Conservation (phyloP, 2,329 filamentous ascomycete species). For the Colletotrichum sp. region DNA sequence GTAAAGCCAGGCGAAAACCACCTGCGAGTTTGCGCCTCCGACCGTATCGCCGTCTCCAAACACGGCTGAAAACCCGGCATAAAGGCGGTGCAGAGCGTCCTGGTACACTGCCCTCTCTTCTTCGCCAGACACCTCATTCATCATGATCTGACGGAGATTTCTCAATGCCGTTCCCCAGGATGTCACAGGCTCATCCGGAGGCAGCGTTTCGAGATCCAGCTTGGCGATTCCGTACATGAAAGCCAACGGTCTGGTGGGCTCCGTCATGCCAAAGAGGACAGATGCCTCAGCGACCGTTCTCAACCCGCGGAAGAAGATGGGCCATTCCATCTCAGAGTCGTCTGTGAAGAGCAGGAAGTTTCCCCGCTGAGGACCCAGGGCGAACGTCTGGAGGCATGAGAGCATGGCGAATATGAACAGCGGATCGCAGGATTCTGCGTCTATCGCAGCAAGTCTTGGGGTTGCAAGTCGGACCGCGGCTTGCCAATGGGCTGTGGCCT, state of each 20-base stretch:
- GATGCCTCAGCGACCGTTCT: neutral
- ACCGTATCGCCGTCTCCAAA: neutral
- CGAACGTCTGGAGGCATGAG: neutral
- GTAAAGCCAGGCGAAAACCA: neutral
- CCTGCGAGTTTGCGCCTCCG: neutral
- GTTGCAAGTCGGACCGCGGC: neutral
- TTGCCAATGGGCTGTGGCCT: neutral
- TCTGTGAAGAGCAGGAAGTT: neutral
- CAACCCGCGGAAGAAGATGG: neutral
- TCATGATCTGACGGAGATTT: neutral
- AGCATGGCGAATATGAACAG: neutral
- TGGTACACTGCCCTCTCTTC: neutral
- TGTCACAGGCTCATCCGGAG: neutral
- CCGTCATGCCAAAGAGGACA: neutral
- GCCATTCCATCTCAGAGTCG: neutral
- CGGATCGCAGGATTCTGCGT: neutral
- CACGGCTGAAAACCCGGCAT: neutral
- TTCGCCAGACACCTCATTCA: neutral
- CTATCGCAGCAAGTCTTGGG: neutral
- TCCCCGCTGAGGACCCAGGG: neutral
- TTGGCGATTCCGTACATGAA: neutral
- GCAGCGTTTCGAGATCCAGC: neutral
- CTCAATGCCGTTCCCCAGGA: neutral
- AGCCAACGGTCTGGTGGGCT: neutral
- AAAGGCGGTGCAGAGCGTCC: neutral